phyloP scores from a whole-genome alignment of 441 rosid genomes.

The Flueggea neowawraea region DNA sequence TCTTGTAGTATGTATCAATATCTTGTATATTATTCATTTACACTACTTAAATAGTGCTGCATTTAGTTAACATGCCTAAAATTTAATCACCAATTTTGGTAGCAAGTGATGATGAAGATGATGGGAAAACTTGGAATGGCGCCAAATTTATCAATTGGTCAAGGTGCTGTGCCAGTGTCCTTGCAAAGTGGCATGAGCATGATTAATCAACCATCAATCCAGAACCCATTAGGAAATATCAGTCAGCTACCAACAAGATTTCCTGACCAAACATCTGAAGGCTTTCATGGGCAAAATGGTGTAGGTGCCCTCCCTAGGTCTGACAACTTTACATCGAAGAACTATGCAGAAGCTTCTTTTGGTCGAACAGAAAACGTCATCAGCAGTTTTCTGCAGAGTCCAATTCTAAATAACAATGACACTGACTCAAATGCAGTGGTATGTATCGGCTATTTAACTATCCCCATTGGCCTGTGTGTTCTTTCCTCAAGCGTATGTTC shows the following conservation, averaged over 20 bases:
- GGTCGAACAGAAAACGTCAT: slow-evolving; percentile 78
- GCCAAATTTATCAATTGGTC: slow-evolving; percentile 33
- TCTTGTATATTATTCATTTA: not conserved
- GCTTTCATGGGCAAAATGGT: slow-evolving; percentile 27
- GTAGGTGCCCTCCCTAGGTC: slow-evolving; percentile 18
- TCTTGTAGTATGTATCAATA: slow-evolving; percentile 40
- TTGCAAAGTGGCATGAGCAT: slow-evolving; percentile 38
- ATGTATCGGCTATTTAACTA: slow-evolving; percentile 16
- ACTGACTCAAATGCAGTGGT: slow-evolving; percentile 42
- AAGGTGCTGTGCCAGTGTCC: slow-evolving; percentile 37
- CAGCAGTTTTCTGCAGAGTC: slow-evolving; percentile 59
- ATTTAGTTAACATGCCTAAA: not conserved
- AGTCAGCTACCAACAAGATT: slow-evolving; percentile 30
- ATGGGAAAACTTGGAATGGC: slow-evolving; percentile 57
- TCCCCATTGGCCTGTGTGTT: not conserved
- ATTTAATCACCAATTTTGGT: slow-evolving; percentile 20
- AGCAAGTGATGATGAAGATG: slow-evolving; percentile 59
- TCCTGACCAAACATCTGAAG: slow-evolving; percentile 32
- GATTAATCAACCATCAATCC: slow-evolving; percentile 28
- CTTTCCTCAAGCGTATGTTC: no score
- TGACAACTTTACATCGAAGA: slow-evolving; percentile 19
- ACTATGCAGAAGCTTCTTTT: slow-evolving; percentile 33
- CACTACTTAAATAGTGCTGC: no score
- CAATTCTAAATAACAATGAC: slow-evolving; percentile 50
- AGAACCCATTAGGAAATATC: slow-evolving; percentile 38